These are phyloP conservation scores for Trametes polyzona DNA, from an alignment of 1,284 basidiomycete species.

Conservation along the genomic window DNA sequence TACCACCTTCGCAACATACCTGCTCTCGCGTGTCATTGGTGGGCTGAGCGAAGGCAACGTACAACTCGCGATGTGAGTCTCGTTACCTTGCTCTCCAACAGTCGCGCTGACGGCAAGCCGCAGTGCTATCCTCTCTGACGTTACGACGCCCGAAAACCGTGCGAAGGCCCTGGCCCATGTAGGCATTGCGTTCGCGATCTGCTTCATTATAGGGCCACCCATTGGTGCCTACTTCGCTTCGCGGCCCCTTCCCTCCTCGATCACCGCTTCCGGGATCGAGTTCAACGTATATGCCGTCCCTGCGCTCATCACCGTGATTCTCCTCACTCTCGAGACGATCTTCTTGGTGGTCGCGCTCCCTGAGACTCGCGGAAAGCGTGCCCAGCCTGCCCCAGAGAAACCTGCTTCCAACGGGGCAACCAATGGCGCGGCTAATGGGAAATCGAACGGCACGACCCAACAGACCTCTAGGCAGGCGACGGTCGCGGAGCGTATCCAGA, in stretches of 20 bases:
- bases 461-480: slow-evolving; percentile 36
- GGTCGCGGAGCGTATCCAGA: slow-evolving; percentile 52
- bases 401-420: slow-evolving; percentile 22
- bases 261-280: slow-evolving; percentile 62
- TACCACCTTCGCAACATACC: slow-evolving; percentile 84
- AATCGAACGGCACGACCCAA: slow-evolving; percentile 14
- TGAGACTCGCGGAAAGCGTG: slow-evolving; percentile 66
- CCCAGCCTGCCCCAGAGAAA: slow-evolving; percentile 30
- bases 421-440: slow-evolving; percentile 25
- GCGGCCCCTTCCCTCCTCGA: slow-evolving; percentile 60
- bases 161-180: slow-evolving; percentile 88
- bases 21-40: slow-evolving; percentile 87
- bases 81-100: too few species aligned
- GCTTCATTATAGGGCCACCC: slow-evolving; percentile 86
- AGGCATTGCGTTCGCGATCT: slow-evolving; percentile 92
- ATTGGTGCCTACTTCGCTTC: slow-evolving; percentile 85
- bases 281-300: slow-evolving; percentile 88
- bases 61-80: slow-evolving; percentile 73
- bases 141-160: slow-evolving; percentile 76
- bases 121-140: slow-evolving; percentile 89
- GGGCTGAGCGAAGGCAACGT: slow-evolving; percentile 90
- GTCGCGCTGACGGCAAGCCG: background rate
- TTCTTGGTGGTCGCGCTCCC: slow-evolving; percentile 76
- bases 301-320: slow-evolving; percentile 74
- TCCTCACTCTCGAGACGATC: slow-evolving; percentile 72